Percentiles rank a stretch among this genome's conserved stretches.
Evolutionary conservation across 805 yeast genomes (phyloP).

Genomic region (Zygotorulaspora sp.): DNA sequence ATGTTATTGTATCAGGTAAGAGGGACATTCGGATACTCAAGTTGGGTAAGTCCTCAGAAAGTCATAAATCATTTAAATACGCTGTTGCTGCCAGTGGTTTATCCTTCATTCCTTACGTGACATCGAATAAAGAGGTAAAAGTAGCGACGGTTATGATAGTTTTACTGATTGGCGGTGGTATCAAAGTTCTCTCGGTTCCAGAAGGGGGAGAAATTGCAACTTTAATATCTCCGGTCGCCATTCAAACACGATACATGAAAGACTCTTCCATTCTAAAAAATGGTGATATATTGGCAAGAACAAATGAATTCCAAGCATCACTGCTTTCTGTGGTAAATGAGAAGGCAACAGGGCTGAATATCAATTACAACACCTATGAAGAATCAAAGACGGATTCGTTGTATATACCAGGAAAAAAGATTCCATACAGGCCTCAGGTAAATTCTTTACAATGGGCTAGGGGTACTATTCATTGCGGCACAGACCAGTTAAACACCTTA

Average conservation of each 20-base stretch:
- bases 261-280: slow-evolving; percentile 45
- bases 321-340: slow-evolving; percentile 33
- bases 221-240: slow-evolving; percentile 41
- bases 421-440: slow-evolving; percentile 77
- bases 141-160: slow-evolving; percentile 46
- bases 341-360: slow-evolving; percentile 14
- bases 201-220: slow-evolving; percentile 52
- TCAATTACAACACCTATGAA: slow-evolving; percentile 17
- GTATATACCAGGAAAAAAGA: slow-evolving; percentile 61
- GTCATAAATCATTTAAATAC: slow-evolving; percentile 11
- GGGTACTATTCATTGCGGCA: slow-evolving; percentile 60
- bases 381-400: slow-evolving; percentile 47
- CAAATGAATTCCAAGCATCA: slow-evolving; percentile 50
- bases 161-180: slow-evolving; percentile 41
- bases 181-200: slow-evolving; percentile 50
- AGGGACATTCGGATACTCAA: slow-evolving; percentile 44
- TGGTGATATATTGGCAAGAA: slow-evolving; percentile 53
- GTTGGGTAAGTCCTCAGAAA: slow-evolving; percentile 15
- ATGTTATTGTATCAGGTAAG: slow-evolving; percentile 49
- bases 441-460: slow-evolving; percentile 82
- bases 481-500: slow-evolving; percentile 57
- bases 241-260: slow-evolving; percentile 38
- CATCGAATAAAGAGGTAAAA: slow-evolving; percentile 19
- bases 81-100: slow-evolving; percentile 45
- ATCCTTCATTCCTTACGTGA: slow-evolving; percentile 36